Conservation (phyloP, 805 yeast genomes). For the Candida tammaniensis region DNA sequence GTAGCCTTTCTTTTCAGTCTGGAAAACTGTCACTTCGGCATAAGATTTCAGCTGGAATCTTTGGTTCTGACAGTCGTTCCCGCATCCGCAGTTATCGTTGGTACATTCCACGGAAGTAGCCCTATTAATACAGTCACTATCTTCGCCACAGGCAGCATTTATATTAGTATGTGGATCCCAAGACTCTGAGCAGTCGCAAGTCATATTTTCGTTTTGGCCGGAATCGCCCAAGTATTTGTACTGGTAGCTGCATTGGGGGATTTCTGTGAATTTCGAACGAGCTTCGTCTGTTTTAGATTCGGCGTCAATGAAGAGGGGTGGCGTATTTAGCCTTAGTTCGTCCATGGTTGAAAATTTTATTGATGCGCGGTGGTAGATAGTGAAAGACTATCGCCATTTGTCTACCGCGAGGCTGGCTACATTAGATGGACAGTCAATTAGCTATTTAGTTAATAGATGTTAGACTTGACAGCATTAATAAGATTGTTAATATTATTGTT, state of each 20-base stretch:
- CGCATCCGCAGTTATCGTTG: slow-evolving; percentile 66
- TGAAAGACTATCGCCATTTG: neutral
- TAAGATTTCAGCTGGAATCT: slow-evolving; percentile 77
- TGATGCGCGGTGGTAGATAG: neutral
- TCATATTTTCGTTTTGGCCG: slow-evolving; percentile 79
- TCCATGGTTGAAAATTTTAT: slow-evolving; percentile 2
- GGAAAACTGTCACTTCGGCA: slow-evolving; percentile 75
- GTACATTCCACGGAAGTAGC: slow-evolving; percentile 91
- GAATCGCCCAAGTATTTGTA: slow-evolving; percentile 62
- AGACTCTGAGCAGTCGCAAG: slow-evolving; percentile 79
- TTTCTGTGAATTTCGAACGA: slow-evolving; percentile 47
- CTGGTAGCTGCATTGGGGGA: slow-evolving; percentile 62
- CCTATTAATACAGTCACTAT: slow-evolving; percentile 88
- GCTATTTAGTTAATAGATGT: neutral
- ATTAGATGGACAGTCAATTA: neutral
- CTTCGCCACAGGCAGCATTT: slow-evolving; percentile 75
- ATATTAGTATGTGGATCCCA: slow-evolving; percentile 36
- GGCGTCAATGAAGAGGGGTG: slow-evolving; percentile 34
- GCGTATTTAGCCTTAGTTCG: slow-evolving; percentile 10
- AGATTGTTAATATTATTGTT: no score
- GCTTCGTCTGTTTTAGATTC: slow-evolving; percentile 73
- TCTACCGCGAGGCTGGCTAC: neutral
- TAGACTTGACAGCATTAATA: no score
- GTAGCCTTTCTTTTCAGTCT: slow-evolving; percentile 82
- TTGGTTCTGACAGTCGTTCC: slow-evolving; percentile 78